A percentile compares a stretch with the other conserved stretches of the same genome.
phyloP scores from a whole-genome alignment of 495 filamentous ascomycete species.

The Clavariopsis aquatica region DNA sequence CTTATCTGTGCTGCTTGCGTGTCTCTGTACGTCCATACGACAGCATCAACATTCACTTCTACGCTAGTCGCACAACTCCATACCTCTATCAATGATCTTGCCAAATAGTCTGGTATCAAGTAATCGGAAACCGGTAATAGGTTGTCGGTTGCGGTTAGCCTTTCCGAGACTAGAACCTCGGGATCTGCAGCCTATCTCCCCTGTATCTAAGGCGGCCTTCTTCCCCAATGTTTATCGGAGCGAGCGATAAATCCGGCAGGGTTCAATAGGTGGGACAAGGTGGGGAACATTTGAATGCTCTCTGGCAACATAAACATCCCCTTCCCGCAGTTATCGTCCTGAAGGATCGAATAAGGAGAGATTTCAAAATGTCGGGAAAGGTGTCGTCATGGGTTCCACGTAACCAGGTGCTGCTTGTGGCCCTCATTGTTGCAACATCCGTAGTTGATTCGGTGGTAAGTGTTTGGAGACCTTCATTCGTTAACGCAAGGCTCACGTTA shows the following conservation, averaged over 20 bases:
- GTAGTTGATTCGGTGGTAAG: constrained; percentile 23
- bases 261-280: neutral
- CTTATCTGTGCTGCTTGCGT: neutral
- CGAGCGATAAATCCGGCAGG: neutral
- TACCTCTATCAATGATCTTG: neutral
- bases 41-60: neutral
- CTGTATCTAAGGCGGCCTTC: neutral
- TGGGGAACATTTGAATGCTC: neutral
- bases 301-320: neutral
- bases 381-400: constrained; percentile 12
- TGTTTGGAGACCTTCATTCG: neutral
- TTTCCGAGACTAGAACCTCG: neutral
- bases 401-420: constrained; percentile 8
- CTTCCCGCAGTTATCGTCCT: neutral
- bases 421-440: constrained; percentile 2
- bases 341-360: neutral
- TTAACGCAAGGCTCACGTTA: neutral
- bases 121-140: neutral
- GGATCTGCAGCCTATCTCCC: neutral
- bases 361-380: constrained; percentile 4
- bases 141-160: neutral
- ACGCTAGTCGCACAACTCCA: neutral
- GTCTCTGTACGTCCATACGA: neutral
- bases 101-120: neutral
- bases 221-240: neutral